phyloP scores from a whole-genome alignment of 2,329 filamentous ascomycete genomes.

The Lachnum nothofagi region DNA sequence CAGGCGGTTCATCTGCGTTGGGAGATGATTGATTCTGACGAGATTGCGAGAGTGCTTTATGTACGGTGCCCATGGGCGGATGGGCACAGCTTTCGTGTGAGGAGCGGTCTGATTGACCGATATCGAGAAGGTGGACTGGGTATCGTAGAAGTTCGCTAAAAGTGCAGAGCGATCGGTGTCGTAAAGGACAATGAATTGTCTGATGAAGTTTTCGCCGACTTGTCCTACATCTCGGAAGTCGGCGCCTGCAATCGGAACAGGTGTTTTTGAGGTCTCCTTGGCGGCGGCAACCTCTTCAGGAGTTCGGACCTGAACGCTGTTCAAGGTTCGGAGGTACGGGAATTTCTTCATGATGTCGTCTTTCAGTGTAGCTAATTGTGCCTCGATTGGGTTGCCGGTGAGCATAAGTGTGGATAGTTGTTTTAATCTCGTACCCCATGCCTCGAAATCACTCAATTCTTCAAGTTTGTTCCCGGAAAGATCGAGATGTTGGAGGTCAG shows the following conservation, averaged over 20 bases:
- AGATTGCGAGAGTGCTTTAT: constrained; percentile 76
- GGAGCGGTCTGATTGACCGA: constrained; percentile 62
- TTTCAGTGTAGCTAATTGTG: constrained; percentile 54
- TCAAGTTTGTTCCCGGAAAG: constrained; percentile 77
- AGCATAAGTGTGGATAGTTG: constrained; percentile 77
- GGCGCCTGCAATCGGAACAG: constrained; percentile 57
- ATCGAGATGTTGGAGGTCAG: constrained; percentile 82
- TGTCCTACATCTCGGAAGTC: constrained; percentile 70
- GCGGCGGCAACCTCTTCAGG: constrained; percentile 61
- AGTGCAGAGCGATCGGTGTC: constrained; percentile 65
- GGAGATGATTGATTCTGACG: constrained; percentile 58
- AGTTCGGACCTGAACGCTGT: constrained; percentile 68
- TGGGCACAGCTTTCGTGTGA: constrained; percentile 36
- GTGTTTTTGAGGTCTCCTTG: constrained; percentile 45
- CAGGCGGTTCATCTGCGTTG: constrained; percentile 59
- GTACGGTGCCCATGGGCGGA: constrained; percentile 66
- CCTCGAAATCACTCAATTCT: constrained; percentile 60
- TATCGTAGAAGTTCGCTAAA: constrained; percentile 67
- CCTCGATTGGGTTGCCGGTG: constrained; percentile 68
- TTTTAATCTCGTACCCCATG: constrained; percentile 75
- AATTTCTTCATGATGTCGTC: constrained; percentile 78
- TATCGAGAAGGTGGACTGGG: constrained; percentile 68
- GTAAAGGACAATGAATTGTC: constrained; percentile 67
- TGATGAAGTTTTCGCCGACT: constrained; percentile 71
- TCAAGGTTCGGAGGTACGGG: constrained; percentile 72